phyloP scores from a whole-genome alignment of 2,329 filamentous ascomycete species.

The Arthrobotrys conoides region DNA sequence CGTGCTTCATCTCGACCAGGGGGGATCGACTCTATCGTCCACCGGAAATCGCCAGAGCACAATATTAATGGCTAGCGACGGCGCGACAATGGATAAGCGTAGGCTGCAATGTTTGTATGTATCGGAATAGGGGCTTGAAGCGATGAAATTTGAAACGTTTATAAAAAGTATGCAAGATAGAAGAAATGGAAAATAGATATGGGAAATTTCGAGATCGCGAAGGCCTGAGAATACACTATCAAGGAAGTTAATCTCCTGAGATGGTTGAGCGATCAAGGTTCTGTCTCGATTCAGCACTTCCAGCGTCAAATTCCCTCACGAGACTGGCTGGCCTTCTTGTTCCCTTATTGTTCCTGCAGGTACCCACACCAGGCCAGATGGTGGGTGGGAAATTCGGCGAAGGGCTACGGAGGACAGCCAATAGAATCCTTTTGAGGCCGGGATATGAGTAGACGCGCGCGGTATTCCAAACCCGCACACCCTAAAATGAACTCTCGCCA shows the following conservation, averaged over 20 bases:
- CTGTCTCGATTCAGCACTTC: conserved; percentile 16
- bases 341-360: conserved; percentile 37
- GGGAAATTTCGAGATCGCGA: background rate
- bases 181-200: conserved; percentile 22
- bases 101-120: conserved; percentile 23
- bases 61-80: conserved; percentile 6
- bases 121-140: conserved; percentile 6
- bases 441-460: conserved; percentile 41
- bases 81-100: background rate
- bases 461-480: conserved; percentile 45
- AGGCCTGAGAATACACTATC: conserved; percentile 16
- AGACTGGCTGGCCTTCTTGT: conserved; percentile 30
- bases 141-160: conserved; percentile 18
- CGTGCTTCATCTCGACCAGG: conserved; percentile 48
- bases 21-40: background rate
- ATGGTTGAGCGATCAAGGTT: conserved; percentile 15
- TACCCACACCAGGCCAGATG: conserved; percentile 22
- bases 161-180: conserved; percentile 23
- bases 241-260: conserved; percentile 23
- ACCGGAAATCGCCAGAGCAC: conserved; percentile 3
- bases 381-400: conserved; percentile 26
- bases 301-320: conserved; percentile 54
- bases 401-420: conserved; percentile 32
- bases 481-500: conserved; percentile 16
- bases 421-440: conserved; percentile 32